phyloP scores from a whole-genome alignment of 2,329 filamentous ascomycete genomes.

The Escovopsis sp. region DNA sequence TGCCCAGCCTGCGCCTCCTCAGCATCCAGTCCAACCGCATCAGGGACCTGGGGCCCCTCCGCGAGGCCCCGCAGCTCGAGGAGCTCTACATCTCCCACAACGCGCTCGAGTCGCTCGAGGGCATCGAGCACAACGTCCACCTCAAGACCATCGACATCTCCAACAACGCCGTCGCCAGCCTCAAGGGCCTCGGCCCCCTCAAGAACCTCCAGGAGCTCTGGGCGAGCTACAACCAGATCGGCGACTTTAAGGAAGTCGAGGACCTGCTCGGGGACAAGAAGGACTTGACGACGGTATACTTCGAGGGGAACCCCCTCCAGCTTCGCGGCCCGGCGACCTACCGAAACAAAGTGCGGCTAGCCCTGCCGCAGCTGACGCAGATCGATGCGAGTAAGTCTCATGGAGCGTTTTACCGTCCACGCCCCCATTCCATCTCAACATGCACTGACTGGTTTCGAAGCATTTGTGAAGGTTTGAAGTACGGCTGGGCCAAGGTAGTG shows the following conservation, averaged over 20 bases:
- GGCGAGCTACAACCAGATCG: constrained; percentile 78
- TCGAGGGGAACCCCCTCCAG: constrained; percentile 89
- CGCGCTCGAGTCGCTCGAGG: constrained; percentile 60
- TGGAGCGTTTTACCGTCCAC: too few species aligned
- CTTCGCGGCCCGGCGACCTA: constrained; percentile 66
- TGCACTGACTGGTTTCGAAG: too few species aligned
- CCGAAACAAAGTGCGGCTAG: constrained; percentile 80
- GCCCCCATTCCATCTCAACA: too few species aligned
- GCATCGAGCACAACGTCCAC: constrained; percentile 49
- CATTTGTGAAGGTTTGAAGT: constrained; percentile 7
- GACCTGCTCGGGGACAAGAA: constrained; percentile 63
- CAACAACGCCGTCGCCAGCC: constrained; percentile 65
- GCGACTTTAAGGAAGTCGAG: constrained; percentile 71
- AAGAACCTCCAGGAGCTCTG: constrained; percentile 74
- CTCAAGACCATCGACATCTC: constrained; percentile 77
- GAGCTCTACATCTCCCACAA: constrained; percentile 97
- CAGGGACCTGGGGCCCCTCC: constrained; percentile 58
- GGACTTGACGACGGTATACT: constrained; percentile 77
- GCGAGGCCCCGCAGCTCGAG: constrained; percentile 60
- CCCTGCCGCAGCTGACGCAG: constrained; percentile 74
- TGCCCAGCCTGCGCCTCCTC: constrained; percentile 71
- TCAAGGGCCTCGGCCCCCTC: constrained; percentile 56
- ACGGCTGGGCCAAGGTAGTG: neutral
- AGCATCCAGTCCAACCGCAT: constrained; percentile 95
- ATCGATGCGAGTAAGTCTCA: constrained; percentile 92